Conservation (phyloP, 108 stramenopile genomes). For the Skeletonema marinoi region DNA sequence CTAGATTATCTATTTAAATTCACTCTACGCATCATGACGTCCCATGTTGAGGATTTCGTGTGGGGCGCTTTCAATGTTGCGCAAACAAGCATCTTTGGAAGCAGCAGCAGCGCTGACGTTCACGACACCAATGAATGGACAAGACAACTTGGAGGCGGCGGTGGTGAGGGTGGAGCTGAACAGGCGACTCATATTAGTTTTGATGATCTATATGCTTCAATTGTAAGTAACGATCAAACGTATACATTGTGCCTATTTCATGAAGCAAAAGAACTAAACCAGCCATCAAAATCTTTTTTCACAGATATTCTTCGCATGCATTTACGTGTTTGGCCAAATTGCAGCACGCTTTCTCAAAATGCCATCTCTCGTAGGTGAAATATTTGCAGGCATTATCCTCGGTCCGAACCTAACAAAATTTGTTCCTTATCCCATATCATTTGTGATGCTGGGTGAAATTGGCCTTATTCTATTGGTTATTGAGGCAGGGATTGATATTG, state of each 20-base stretch:
- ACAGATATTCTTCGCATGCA: constrained; percentile 60
- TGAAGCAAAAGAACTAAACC: not conserved
- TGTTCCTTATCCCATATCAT: constrained; percentile 73
- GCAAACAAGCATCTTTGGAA: not conserved
- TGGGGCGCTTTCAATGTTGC: not conserved
- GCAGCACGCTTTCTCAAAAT: constrained; percentile 54
- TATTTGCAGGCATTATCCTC: constrained; percentile 73
- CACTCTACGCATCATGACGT: not conserved
- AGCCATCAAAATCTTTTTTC: not conserved
- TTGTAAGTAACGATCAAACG: constrained; percentile 15
- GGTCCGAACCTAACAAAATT: constrained; percentile 65
- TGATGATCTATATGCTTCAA: constrained; percentile 63
- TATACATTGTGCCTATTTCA: not conserved
- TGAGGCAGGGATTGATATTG: constrained; percentile 87
- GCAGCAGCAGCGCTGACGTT: not conserved
- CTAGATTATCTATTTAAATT: not conserved
- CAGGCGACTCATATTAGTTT: constrained; percentile 70
- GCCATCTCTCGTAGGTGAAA: constrained; percentile 85
- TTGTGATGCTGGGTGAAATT: constrained; percentile 78
- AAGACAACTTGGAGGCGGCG: constrained; percentile 2
- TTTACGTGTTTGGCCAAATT: constrained; percentile 62
- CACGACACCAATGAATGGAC: not conserved
- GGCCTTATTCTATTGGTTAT: constrained; percentile 75
- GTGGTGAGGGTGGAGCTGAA: constrained; percentile 7
- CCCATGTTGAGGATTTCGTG: not conserved